Base-by-base conservation (phyloP, 78 protist genomes). In the Protostelium mycophagum region DNA sequence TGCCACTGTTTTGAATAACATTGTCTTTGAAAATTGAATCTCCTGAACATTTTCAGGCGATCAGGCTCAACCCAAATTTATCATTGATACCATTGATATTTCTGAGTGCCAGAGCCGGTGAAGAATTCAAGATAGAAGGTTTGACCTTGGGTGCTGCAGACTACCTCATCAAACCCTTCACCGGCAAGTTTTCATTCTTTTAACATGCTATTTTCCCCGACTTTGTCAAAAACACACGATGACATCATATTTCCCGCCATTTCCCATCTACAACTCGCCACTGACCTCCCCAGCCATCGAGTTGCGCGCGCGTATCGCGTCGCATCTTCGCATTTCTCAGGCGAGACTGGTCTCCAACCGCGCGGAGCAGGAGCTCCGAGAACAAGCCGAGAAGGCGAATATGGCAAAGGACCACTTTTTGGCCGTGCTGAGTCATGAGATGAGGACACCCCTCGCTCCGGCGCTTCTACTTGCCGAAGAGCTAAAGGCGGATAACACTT, bases 81-180 rank as follows among this genome's bases (percentile, higher is more conserved):
- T 90, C 86, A 85, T 37, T 83, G 38, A 89, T 90, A 31, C 92
- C 95, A 0, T 87, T 93, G 37, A 36, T 93, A 1, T 38, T 93
- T 31, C 86, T 93, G 39, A 89, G 92, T n/a, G 95, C 95, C 0
- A 88, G 91, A 34, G 95, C 95, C 0, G 95, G 91, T 34, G 95
- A 93, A n/a, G 89, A 90, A 35, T 34, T 90, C 25, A 36, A 88
- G n/a, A 85, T 93, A 34, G 85, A 85, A 39, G 85, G 91, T 28
- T 63, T 93, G 5, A 84, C 28, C 37, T 85, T 87, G 63, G 95
- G 95, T 84, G 92, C 89, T 0, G 83, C 91, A 23, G 95, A 93
- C 28, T 93, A 93, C 36, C 91, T 93, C 0, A 87, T 87, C 83
- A 93, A 93, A 86, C 92, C 95, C 83, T 93, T 93, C 86, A 85